Base-by-base conservation (phyloP, 2,329 filamentous ascomycete species). In the Aspergillus unguis region DNA sequence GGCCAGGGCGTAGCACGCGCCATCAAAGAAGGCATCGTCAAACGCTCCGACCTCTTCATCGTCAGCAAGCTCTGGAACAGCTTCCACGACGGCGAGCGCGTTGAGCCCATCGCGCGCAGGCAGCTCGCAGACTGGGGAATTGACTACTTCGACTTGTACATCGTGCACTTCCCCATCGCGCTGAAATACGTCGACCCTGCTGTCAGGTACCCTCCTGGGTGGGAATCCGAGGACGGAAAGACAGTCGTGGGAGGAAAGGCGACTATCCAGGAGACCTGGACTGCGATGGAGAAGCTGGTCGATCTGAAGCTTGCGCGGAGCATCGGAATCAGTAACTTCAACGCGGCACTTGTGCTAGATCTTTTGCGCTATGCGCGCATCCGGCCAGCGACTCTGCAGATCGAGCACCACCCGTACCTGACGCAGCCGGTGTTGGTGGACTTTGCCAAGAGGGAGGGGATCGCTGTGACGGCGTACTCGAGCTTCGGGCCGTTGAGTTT, bases 21-120 rank as follows among this genome's bases (percentile, higher is more conserved):
- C 65, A 90, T 94, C 74, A 81, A 86, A 67, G 89, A 94, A 7
- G 87, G 88, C 40, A 72, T 92, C 53, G 88, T 92, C 62, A 90
- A 86, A 78, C 86, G 89, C 55, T 84, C 88, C 73, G 90, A 96
- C 26, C 87, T 95, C 69, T 95, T 95, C 83, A 85, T 96, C 68
- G 88, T 92, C 59, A 90, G 87, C 74, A 96, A 95, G 80, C 86
- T 96, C 53, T 95, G 91, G 90, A 91, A 92, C 78, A 86, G 85
- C 61, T 95, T 91, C 83, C 90, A 95, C 79, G 87, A 92, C 65
- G 80, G 80, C 63, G 85, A 92, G 62, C 81, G 82, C 63, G 88
- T 92, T 57, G 84, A 86, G 74, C 85, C 85, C 53, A 90, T 94
- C 68, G 81, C 79, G 73, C 83, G 83, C 72, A 86, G 85, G 68